A percentile compares a stretch with the other conserved stretches of the same genome.
phyloP scores from a whole-genome alignment of 768 basidiomycete species.

The Tylopilus subfusipes region DNA sequence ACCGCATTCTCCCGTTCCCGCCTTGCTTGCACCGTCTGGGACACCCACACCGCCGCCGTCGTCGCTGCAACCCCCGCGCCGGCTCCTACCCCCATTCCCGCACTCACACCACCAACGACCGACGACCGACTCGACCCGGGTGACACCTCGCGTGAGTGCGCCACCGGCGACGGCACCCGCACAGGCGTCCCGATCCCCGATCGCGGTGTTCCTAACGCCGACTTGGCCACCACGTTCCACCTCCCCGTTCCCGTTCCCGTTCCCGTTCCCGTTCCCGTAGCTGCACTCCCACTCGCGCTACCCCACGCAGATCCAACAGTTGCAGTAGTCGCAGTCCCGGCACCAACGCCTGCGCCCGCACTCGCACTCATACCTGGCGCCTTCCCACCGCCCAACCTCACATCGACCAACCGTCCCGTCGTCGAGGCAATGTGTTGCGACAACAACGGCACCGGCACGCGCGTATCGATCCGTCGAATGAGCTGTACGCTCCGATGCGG shows the following conservation, averaged over 20 bases:
- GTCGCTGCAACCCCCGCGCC: neutral
- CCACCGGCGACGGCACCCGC: constrained; percentile 16
- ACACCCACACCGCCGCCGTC: constrained; percentile 17
- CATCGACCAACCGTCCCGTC: constrained; percentile 60
- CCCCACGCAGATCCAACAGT: neutral
- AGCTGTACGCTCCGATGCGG: constrained; percentile 85
- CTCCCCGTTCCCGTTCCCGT: neutral
- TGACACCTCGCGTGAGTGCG: constrained; percentile 7
- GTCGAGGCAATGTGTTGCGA: constrained; percentile 43
- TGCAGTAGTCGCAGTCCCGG: neutral
- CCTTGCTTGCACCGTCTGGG: constrained; percentile 17
- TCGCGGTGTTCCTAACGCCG: constrained; percentile 4
- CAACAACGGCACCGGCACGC: constrained; percentile 69
- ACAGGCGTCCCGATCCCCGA: constrained; percentile 6
- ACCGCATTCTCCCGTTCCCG: constrained; percentile 5
- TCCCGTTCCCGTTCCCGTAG: neutral
- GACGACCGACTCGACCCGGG: constrained; percentile 5
- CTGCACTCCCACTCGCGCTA: neutral
- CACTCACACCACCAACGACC: no score
- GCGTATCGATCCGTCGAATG: constrained; percentile 76
- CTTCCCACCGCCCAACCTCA: constrained; percentile 34
- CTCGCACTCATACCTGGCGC: constrained; percentile 2
- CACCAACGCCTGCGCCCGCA: neutral
- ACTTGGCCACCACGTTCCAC: constrained; percentile 22
- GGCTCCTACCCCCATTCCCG: neutral